These are phyloP conservation scores for Mixia osmundae DNA, from an alignment of 1,284 basidiomycete genomes.

Conservation along the genomic window DNA sequence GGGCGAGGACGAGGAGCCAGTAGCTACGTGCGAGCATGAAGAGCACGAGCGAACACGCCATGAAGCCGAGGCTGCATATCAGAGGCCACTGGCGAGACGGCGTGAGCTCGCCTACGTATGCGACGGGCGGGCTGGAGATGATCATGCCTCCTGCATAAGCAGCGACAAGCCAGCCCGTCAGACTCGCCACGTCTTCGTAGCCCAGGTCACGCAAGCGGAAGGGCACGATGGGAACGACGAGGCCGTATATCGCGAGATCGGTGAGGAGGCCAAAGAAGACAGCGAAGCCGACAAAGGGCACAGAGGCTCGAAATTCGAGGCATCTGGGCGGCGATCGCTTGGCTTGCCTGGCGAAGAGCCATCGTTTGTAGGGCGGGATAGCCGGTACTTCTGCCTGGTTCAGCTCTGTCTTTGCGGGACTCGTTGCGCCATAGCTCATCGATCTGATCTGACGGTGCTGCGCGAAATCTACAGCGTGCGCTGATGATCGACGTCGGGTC, in stretches of 20 bases:
- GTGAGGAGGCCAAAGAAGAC: not conserved
- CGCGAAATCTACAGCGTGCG: too few species aligned
- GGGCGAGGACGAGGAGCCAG: conserved; percentile 11
- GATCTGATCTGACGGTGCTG: too few species aligned
- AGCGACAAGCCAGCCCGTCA: conserved; percentile 17
- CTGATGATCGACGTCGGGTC: too few species aligned
- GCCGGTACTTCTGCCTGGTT: too few species aligned
- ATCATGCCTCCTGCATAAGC: conserved; percentile 14
- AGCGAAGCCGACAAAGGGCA: too few species aligned
- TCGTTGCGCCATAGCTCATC: too few species aligned
- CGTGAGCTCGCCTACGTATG: conserved; percentile 9
- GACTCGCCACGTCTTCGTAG: conserved; percentile 10
- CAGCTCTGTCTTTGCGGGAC: too few species aligned
- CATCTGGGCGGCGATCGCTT: too few species aligned
- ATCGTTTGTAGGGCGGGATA: too few species aligned
- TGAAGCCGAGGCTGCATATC: conserved; percentile 12
- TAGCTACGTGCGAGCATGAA: conserved; percentile 15
- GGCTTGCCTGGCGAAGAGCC: too few species aligned
- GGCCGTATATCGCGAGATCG: conserved; percentile 1
- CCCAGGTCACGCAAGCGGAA: conserved; percentile 14
- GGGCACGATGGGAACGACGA: conserved; percentile 12
- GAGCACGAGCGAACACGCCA: conserved; percentile 14
- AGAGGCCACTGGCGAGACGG: conserved; percentile 12
- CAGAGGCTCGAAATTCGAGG: too few species aligned
- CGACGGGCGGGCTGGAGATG: conserved; percentile 12